Evolutionary conservation across 495 filamentous ascomycete genomes (phyloP).

Genomic region (Penicillium daleae): DNA sequence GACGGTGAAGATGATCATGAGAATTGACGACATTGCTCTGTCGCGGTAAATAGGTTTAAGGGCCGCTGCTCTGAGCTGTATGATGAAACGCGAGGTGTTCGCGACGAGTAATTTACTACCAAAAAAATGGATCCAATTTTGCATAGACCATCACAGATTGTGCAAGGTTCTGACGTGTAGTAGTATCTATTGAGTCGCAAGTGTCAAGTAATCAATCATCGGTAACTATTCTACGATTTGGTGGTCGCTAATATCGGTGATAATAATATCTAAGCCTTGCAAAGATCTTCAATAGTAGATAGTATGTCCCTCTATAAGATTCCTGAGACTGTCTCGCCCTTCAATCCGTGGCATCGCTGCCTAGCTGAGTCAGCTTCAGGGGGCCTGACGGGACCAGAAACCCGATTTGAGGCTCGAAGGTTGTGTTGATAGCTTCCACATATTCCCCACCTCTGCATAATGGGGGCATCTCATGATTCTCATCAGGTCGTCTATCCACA

Average conservation of each 20-base stretch:
- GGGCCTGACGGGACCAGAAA: neutral
- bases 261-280: too few relatives aligned
- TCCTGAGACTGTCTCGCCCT: too few relatives aligned
- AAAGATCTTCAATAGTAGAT: neutral
- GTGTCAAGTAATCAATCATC: too few relatives aligned
- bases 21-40: constrained; percentile 92
- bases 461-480: neutral
- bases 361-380: constrained; percentile 4
- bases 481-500: constrained; percentile 1
- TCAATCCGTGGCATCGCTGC: too few relatives aligned
- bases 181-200: too few relatives aligned
- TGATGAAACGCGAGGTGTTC: constrained; percentile 35
- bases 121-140: constrained; percentile 33
- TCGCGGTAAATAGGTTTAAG: constrained; percentile 51
- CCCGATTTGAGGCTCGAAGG: neutral
- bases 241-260: too few relatives aligned
- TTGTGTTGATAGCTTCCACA: neutral
- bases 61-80: constrained; percentile 31
- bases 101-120: constrained; percentile 35
- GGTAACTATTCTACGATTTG: too few relatives aligned
- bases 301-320: neutral
- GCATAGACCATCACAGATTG: constrained; percentile 21
- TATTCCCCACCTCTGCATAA: neutral
- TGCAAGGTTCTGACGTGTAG: neutral
- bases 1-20: constrained; percentile 98